Evolutionary conservation across 2,329 filamentous ascomycete species (phyloP).

Genomic region (Aschersonia sp.): DNA sequence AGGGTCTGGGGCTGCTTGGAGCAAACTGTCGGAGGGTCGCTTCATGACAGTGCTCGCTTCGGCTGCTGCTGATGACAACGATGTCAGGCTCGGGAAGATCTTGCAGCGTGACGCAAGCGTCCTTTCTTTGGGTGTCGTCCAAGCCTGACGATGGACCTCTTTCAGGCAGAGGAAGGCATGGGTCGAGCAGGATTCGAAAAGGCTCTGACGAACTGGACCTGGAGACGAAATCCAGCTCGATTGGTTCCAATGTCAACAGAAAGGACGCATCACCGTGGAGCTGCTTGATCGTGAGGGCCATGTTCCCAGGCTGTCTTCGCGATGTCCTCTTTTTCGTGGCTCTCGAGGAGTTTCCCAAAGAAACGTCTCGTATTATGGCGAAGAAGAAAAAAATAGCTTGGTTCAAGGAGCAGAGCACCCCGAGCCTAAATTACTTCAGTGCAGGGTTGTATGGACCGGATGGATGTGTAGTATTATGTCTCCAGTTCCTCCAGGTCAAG

Average conservation of each 20-base stretch:
- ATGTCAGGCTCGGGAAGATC: conserved; percentile 28
- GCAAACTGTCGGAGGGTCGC: conserved; percentile 52
- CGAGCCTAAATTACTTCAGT: not conserved
- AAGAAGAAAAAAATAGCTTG: not conserved
- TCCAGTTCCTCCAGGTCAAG: not conserved
- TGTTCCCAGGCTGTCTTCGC: conserved; percentile 15
- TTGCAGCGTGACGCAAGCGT: conserved; percentile 32
- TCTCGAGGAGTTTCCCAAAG: not conserved
- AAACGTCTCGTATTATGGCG: not conserved
- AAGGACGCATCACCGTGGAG: conserved; percentile 53
- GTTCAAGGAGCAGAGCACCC: not conserved
- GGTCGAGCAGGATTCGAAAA: conserved; percentile 59
- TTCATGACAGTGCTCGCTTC: conserved; percentile 56
- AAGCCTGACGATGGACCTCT: conserved; percentile 44
- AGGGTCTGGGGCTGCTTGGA: conserved; percentile 32
- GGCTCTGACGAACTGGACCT: conserved; percentile 17
- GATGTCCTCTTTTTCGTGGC: not conserved
- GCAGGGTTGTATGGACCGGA: not conserved
- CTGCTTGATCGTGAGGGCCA: conserved; percentile 49
- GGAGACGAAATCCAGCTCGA: conserved; percentile 13
- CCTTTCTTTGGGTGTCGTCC: conserved; percentile 37
- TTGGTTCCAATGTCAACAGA: conserved; percentile 45
- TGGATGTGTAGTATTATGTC: not conserved
- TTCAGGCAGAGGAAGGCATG: conserved; percentile 45
- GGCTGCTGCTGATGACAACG: conserved; percentile 30